These are phyloP conservation scores for Neofusicoccum parvum DNA, from an alignment of 2,329 filamentous ascomycete species.

Conservation along the genomic window DNA sequence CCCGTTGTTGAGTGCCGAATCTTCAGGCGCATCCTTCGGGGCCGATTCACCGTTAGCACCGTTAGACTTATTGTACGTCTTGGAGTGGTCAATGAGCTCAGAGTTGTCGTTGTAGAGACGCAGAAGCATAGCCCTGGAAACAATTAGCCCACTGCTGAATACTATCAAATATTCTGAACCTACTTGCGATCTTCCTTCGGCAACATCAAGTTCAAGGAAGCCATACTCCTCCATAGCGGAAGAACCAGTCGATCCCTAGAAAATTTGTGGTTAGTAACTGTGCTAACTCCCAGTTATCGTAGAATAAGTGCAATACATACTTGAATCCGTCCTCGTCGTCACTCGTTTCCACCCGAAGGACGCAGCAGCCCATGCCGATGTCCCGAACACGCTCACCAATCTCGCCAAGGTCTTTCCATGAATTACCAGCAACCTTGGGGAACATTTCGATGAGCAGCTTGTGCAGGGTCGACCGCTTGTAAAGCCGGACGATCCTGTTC, in stretches of 20 bases:
- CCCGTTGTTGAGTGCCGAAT: not conserved
- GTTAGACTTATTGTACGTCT: conserved; percentile 31
- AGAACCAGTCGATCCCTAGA: conserved; percentile 77
- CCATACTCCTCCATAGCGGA: conserved; percentile 90
- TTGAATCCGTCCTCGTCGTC: conserved; percentile 62
- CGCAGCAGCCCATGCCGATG: conserved; percentile 87
- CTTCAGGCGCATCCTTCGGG: not conserved
- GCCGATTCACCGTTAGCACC: not conserved
- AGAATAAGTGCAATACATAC: conserved; percentile 32
- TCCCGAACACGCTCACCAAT: conserved; percentile 81
- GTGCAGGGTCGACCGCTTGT: conserved; percentile 76
- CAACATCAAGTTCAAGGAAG: conserved; percentile 94
- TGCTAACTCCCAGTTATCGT: not conserved
- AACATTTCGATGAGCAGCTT: conserved; percentile 95
- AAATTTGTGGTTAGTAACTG: not conserved
- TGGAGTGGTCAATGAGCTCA: conserved; percentile 72
- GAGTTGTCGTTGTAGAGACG: conserved; percentile 88
- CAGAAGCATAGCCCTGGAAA: conserved; percentile 74
- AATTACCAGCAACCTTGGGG: conserved; percentile 76
- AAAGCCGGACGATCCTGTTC: conserved; percentile 72
- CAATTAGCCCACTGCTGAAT: not conserved
- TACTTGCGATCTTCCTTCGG: conserved; percentile 86
- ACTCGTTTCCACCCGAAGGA: conserved; percentile 79
- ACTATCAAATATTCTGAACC: not conserved
- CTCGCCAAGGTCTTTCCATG: conserved; percentile 77